Evolutionary conservation across 2,329 filamentous ascomycete genomes (phyloP).

Genomic region (Venturia oleaginea): DNA sequence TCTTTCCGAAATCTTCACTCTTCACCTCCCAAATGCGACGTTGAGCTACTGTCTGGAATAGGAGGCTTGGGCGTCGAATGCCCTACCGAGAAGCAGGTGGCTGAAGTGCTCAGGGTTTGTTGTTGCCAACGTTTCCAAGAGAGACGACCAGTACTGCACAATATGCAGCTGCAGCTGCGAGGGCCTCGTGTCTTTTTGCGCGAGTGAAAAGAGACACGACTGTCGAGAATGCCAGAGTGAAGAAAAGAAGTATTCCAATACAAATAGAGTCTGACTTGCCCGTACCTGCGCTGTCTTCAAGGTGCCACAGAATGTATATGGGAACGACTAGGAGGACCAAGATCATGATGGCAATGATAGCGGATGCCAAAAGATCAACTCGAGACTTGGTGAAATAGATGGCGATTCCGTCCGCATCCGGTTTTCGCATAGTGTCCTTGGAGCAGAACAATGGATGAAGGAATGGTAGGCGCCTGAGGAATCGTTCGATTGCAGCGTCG

Average conservation of each 20-base stretch:
- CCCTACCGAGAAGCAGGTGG: no score
- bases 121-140: constrained; percentile 14
- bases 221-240: constrained; percentile 21
- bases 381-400: constrained; percentile 20
- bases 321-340: constrained; percentile 22
- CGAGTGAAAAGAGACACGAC: constrained; percentile 21
- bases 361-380: constrained; percentile 19
- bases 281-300: constrained; percentile 17
- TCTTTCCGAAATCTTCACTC: no score
- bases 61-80: no score
- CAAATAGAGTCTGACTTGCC: constrained; percentile 18
- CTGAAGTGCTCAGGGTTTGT: no score
- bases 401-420: constrained; percentile 14
- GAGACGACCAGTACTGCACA: constrained; percentile 19
- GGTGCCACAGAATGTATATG: constrained; percentile 21
- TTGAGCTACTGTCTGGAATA: no score
- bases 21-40: no score
- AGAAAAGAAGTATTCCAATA: constrained; percentile 19
- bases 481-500: constrained; percentile 26
- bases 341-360: constrained; percentile 22
- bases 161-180: constrained; percentile 22
- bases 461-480: constrained; percentile 16
- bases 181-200: constrained; percentile 21
- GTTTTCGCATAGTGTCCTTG: constrained; percentile 16
- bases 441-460: constrained; percentile 16